Percentiles rank a stretch among this genome's conserved stretches.
Evolutionary conservation across 106 monocot species (phyloP).

Genomic region (Alisma plantagoaquatica): DNA sequence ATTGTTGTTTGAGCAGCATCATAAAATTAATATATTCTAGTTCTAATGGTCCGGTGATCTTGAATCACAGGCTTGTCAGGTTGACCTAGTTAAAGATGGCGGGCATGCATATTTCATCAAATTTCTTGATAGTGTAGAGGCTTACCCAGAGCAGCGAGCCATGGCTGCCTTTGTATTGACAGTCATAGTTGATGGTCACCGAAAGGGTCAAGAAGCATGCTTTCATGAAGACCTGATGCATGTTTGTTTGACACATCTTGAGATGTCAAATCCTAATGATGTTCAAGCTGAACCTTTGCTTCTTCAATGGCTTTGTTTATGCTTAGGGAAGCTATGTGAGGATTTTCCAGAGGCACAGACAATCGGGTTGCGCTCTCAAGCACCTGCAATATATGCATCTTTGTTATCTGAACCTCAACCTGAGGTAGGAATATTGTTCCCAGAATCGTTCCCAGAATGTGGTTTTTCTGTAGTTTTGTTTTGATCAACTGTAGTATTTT

Average conservation of each 20-base stretch:
- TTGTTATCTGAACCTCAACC: slow-evolving; percentile 78
- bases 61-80: slow-evolving; percentile 99
- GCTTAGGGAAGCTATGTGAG: slow-evolving; percentile 91
- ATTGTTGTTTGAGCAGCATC: slow-evolving; percentile 1
- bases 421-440: too few relatives aligned
- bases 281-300: slow-evolving; percentile 74
- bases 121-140: slow-evolving; percentile 92
- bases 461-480: too few relatives aligned
- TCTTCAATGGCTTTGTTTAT: slow-evolving; percentile 96
- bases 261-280: slow-evolving; percentile 48
- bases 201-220: slow-evolving; percentile 80
- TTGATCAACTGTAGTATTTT: too few relatives aligned
- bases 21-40: too few relatives aligned
- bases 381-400: slow-evolving; percentile 39
- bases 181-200: slow-evolving; percentile 89
- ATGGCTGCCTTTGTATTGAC: slow-evolving; percentile 99
- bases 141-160: slow-evolving; percentile 85
- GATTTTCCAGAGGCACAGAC: slow-evolving; percentile 83
- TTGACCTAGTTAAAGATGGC: slow-evolving; percentile 94
- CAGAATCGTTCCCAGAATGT: too few relatives aligned
- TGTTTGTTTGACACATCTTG: slow-evolving; percentile 77
- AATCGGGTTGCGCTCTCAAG: slow-evolving; percentile 66
- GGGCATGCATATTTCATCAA: slow-evolving; percentile 89
- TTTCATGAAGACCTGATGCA: slow-evolving; percentile 62
- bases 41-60: too few relatives aligned